Percentiles rank a stretch among this genome's conserved stretches.
Evolutionary conservation across 495 filamentous ascomycete species (phyloP).

Genomic region (Penicillium coprophilum): DNA sequence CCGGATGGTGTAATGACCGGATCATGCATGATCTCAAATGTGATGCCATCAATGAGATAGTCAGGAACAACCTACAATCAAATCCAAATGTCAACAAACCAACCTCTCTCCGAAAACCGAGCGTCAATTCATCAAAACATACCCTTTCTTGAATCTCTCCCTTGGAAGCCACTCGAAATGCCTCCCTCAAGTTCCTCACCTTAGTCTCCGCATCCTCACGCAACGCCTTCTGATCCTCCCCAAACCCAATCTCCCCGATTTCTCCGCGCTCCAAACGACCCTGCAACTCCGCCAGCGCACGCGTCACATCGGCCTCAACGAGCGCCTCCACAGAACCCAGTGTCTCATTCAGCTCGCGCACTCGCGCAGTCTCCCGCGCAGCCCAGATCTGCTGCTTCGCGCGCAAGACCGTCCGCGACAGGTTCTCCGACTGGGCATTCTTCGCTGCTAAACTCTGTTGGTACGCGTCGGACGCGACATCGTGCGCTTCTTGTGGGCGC

Average conservation of each 20-base stretch:
- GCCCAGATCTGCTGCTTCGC: slow-evolving; percentile 71
- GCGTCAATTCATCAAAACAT: slow-evolving; percentile 25
- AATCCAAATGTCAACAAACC: slow-evolving; percentile 12
- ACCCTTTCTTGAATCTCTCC: slow-evolving; percentile 63
- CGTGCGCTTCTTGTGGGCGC: slow-evolving; percentile 72
- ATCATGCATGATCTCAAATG: slow-evolving; percentile 90
- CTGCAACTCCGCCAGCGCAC: slow-evolving; percentile 51
- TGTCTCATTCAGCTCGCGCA: slow-evolving; percentile 49
- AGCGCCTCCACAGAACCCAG: slow-evolving; percentile 49
- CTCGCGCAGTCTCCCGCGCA: slow-evolving; percentile 46
- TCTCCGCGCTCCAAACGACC: slow-evolving; percentile 44
- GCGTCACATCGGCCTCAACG: slow-evolving; percentile 53
- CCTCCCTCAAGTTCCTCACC: slow-evolving; percentile 48
- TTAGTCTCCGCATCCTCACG: slow-evolving; percentile 53
- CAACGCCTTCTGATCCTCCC: slow-evolving; percentile 39
- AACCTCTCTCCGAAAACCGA: neutral
- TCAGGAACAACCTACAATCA: slow-evolving; percentile 67
- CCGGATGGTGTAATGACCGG: slow-evolving; percentile 86
- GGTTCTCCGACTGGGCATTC: slow-evolving; percentile 59
- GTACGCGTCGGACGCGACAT: slow-evolving; percentile 72
- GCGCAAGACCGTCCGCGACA: slow-evolving; percentile 66
- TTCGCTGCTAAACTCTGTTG: slow-evolving; percentile 59
- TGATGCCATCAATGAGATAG: slow-evolving; percentile 85
- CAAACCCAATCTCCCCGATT: slow-evolving; percentile 45
- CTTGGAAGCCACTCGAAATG: slow-evolving; percentile 49